Conservation (phyloP, 106 monocot species). For the Dendrobium catenatum region DNA sequence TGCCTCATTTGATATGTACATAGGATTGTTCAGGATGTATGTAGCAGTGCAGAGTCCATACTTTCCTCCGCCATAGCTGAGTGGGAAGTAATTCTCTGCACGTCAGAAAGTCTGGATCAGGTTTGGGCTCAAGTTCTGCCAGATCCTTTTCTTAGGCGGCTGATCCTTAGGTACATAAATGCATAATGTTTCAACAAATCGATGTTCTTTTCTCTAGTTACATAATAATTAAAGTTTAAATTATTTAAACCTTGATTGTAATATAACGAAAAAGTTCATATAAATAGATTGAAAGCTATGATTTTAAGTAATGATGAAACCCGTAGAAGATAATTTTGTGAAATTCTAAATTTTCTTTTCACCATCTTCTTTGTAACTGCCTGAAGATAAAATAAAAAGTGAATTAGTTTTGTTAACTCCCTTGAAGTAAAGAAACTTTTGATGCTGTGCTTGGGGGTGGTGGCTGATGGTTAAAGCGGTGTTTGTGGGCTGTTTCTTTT, state of each 20-base stretch:
- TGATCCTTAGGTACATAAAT: conserved; percentile 72
- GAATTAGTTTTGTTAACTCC: not conserved
- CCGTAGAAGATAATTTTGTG: not conserved
- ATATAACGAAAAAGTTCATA: not conserved
- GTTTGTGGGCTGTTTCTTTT: no score
- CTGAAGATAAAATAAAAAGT: not conserved
- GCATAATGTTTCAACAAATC: not conserved
- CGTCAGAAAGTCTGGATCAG: conserved; percentile 49
- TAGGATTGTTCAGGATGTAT: conserved; percentile 41
- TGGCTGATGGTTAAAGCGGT: no score
- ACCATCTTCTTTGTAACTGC: not conserved
- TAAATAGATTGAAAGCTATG: not conserved
- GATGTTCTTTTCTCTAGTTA: not conserved
- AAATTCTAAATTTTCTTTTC: not conserved
- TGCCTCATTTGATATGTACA: conserved; percentile 13
- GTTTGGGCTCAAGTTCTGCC: conserved; percentile 81
- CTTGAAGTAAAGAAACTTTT: not conserved
- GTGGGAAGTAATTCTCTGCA: conserved; percentile 77
- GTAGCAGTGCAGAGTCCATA: conserved; percentile 39
- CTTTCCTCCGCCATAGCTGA: conserved; percentile 73
- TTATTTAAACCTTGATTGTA: not conserved
- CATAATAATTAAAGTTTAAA: not conserved
- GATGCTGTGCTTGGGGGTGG: no score
- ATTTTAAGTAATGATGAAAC: no score
- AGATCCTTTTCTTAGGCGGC: conserved; percentile 82